Conservation (phyloP, 352 stramenopile genomes). For the Phytopythium sindhum region DNA sequence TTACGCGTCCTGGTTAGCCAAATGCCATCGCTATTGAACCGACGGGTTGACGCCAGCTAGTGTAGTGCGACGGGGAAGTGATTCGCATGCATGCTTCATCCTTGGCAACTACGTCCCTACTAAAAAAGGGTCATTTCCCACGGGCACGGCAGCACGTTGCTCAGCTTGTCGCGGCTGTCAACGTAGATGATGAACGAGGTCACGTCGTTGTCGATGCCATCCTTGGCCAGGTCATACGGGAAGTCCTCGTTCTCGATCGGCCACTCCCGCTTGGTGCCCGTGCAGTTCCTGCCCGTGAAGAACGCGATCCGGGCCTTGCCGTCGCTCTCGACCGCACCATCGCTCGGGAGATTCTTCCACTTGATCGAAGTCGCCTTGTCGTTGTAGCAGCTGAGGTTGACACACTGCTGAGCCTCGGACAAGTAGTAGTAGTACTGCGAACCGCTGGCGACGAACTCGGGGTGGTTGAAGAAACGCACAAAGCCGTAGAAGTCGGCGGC, state of each 20-base stretch:
- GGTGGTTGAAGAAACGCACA: slow-evolving; percentile 19
- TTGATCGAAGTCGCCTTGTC: slow-evolving; percentile 19
- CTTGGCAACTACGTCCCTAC: not conserved
- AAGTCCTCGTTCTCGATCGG: slow-evolving; percentile 15
- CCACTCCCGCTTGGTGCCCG: slow-evolving; percentile 13
- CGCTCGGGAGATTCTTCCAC: slow-evolving; percentile 16
- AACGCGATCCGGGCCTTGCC: slow-evolving; percentile 23
- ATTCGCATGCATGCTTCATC: not conserved
- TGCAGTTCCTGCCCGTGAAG: slow-evolving; percentile 23
- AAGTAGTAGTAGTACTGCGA: slow-evolving; percentile 19
- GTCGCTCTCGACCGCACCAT: slow-evolving; percentile 8
- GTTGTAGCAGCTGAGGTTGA: slow-evolving; percentile 29
- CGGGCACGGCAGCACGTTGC: slow-evolving; percentile 15
- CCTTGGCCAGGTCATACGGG: slow-evolving; percentile 17
- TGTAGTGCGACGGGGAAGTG: too few relatives aligned
- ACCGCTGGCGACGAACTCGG: slow-evolving; percentile 7
- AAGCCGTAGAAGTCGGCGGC: not conserved
- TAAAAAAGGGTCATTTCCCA: slow-evolving; percentile 6
- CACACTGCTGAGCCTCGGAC: slow-evolving; percentile 17
- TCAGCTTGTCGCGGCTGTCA: slow-evolving; percentile 7
- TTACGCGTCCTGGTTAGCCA: too few relatives aligned
- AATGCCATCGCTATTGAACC: too few relatives aligned
- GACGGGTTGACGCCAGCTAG: not conserved
- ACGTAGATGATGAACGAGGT: slow-evolving; percentile 33
- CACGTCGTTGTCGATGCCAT: slow-evolving; percentile 25